Evolutionary conservation across 164 flowering plant genomes (phyloP).

Genomic region (Umbilicus rupestris): DNA sequence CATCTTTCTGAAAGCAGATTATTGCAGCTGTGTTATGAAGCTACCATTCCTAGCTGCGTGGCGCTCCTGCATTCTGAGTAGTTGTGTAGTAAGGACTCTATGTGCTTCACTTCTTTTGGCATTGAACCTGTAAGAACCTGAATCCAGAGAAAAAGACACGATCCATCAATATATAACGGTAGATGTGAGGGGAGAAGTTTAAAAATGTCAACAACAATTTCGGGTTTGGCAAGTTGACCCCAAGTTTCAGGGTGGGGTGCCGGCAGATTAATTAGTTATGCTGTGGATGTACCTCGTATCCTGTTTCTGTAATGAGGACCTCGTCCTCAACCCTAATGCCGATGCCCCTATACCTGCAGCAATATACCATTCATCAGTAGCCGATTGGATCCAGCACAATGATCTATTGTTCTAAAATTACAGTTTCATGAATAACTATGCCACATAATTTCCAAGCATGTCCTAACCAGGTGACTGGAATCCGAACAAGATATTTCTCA

Average conservation of each 20-base stretch:
- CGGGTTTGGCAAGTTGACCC: background rate
- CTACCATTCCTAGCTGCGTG: background rate
- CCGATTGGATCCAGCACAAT: too few species aligned
- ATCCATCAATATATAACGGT: too few species aligned
- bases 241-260: background rate
- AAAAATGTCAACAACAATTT: background rate
- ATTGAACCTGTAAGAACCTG: constrained; percentile 92
- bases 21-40: background rate
- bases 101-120: constrained; percentile 83
- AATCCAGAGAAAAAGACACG: constrained; percentile 10
- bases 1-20: too few species aligned
- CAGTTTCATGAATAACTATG: too few species aligned
- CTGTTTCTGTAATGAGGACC: constrained; percentile 81
- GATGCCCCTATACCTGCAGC: constrained; percentile 70
- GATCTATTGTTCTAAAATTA: too few species aligned
- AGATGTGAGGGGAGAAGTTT: background rate
- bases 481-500: too few species aligned
- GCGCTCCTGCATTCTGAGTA: constrained; percentile 16
- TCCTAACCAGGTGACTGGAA: too few species aligned
- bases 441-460: too few species aligned
- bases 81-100: constrained; percentile 61
- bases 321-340: constrained; percentile 97
- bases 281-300: constrained; percentile 51
- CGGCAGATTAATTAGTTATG: background rate
- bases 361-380: background rate